phyloP scores from a whole-genome alignment of 106 monocot genomes.

The Ottelia alismoides region DNA sequence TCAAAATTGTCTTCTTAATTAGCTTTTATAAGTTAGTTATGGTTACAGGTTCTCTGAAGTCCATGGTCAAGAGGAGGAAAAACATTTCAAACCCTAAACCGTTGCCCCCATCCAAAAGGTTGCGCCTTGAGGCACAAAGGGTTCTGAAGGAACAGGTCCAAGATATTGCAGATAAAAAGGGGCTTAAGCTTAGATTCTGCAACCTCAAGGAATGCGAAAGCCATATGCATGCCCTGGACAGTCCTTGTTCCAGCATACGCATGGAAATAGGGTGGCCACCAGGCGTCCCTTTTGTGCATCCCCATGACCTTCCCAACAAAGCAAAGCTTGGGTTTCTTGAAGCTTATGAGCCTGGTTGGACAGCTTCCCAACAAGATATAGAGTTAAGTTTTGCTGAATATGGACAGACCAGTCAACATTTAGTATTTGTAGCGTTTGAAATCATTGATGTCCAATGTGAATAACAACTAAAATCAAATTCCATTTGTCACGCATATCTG shows the following conservation, averaged over 20 bases:
- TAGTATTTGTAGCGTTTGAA: too few relatives aligned
- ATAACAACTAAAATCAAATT: too few relatives aligned
- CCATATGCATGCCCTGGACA: constrained; percentile 49
- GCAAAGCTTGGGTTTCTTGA: constrained; percentile 89
- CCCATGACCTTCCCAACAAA: constrained; percentile 93
- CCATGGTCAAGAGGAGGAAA: constrained; percentile 55
- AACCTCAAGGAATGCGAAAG: constrained; percentile 73
- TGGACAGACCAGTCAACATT: constrained; percentile 25
- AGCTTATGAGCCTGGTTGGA: constrained; percentile 96
- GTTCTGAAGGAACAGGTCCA: constrained; percentile 82
- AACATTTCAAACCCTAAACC: constrained; percentile 43
- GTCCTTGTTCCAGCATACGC: constrained; percentile 57
- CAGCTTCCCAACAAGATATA: constrained; percentile 77
- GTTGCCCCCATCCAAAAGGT: constrained; percentile 85
- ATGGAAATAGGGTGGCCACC: constrained; percentile 92
- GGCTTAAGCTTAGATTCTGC: constrained; percentile 83
- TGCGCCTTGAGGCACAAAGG: constrained; percentile 82
- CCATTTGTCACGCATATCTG: too few relatives aligned
- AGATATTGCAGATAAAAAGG: constrained; percentile 94
- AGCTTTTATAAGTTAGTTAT: neutral
- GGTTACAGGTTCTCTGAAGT: constrained; percentile 33
- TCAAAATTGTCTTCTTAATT: too few relatives aligned
- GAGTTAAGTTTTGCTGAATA: constrained; percentile 54
- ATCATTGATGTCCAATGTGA: too few relatives aligned
- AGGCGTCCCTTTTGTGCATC: constrained; percentile 94